Percentiles rank a stretch among this genome's conserved stretches.
Evolutionary conservation across 768 basidiomycete species (phyloP).

Genomic region (Filobasidium floriforme): DNA sequence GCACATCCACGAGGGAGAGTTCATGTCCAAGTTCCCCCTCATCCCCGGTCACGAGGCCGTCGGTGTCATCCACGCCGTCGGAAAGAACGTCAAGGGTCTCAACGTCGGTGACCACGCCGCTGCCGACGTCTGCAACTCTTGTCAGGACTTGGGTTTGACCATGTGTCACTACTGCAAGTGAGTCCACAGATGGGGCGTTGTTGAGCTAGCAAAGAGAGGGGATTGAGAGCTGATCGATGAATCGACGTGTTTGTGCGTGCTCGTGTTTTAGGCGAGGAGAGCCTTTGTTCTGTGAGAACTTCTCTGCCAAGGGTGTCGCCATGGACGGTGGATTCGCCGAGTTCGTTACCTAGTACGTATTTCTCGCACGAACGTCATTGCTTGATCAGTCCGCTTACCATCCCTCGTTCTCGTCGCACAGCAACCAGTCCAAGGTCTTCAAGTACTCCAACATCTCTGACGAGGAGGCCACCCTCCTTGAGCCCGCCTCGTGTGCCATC

Average conservation of each 20-base stretch:
- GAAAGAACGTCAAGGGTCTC: constrained; percentile 73
- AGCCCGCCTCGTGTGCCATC: constrained; percentile 83
- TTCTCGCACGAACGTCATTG: background rate
- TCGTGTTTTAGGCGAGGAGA: constrained; percentile 84
- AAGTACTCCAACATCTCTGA: constrained; percentile 80
- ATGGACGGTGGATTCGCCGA: constrained; percentile 81
- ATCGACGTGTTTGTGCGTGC: constrained; percentile 49
- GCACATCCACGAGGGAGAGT: constrained; percentile 53
- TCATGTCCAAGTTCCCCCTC: constrained; percentile 47
- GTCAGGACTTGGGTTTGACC: constrained; percentile 31
- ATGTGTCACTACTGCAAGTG: constrained; percentile 7
- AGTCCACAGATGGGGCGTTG: background rate
- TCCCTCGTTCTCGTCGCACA: constrained; percentile 32
- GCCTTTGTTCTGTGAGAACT: constrained; percentile 74
- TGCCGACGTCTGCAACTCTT: constrained; percentile 68
- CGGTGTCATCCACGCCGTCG: constrained; percentile 63
- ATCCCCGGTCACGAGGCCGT: constrained; percentile 71
- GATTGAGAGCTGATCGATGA: background rate
- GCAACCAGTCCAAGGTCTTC: constrained; percentile 69
- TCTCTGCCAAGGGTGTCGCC: constrained; percentile 70
- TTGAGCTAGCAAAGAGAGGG: background rate
- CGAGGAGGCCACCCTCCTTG: constrained; percentile 77
- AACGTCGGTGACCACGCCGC: constrained; percentile 71
- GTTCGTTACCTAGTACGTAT: constrained; percentile 69
- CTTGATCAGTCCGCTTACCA: too few relatives aligned